Conservation (phyloP, 495 filamentous ascomycete species). For the Recurvomyces mirabilis region DNA sequence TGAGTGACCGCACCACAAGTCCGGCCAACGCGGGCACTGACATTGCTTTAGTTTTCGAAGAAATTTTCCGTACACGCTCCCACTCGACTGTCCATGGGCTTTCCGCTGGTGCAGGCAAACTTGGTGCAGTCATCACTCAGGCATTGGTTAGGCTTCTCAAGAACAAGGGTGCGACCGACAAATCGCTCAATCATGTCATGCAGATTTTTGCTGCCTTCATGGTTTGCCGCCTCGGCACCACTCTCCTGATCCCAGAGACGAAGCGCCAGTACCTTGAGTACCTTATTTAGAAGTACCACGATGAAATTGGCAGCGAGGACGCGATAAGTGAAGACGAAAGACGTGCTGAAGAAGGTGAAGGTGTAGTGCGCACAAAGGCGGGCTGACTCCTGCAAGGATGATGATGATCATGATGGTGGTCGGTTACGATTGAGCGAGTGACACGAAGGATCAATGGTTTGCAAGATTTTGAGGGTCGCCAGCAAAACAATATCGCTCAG, state of each 20-base stretch:
- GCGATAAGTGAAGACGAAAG: no score
- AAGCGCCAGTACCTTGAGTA: conserved; percentile 44
- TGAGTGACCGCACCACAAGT: not conserved
- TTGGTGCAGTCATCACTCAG: conserved; percentile 2
- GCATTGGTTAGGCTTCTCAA: not conserved
- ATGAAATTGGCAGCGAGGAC: not conserved
- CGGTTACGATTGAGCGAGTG: no score
- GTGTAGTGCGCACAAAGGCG: no score
- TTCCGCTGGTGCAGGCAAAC: conserved; percentile 1
- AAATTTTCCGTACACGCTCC: conserved; percentile 5
- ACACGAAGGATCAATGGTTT: no score
- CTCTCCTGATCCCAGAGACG: conserved; percentile 58
- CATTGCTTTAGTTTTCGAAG: not conserved
- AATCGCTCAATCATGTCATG: conserved; percentile 65
- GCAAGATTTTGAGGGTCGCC: no score
- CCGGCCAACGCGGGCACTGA: not conserved
- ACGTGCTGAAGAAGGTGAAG: no score
- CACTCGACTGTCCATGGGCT: conserved; percentile 1
- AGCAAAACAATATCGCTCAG: no score
- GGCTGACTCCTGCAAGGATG: no score
- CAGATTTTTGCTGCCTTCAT: conserved; percentile 71
- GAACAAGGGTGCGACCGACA: not conserved
- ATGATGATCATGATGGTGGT: no score
- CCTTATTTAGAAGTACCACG: not conserved
- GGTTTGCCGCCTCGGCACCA: conserved; percentile 54